phyloP scores from a whole-genome alignment of 1,284 basidiomycete species.

The Cryptococcus sp. region DNA sequence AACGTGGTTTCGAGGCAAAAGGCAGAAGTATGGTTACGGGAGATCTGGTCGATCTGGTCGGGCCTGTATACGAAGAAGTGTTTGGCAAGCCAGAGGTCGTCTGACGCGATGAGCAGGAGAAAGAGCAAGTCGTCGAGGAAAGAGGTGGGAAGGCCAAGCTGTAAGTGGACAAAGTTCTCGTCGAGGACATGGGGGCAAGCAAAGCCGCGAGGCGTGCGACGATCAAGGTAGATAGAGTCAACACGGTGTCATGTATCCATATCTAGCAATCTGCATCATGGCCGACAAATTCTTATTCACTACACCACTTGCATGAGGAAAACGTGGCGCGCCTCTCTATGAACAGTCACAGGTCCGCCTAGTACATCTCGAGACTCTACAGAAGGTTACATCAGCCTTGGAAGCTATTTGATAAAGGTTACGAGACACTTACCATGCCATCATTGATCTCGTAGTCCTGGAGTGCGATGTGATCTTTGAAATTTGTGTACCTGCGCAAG shows the following conservation, averaged over 20 bases:
- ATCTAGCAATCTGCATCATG: too few relatives aligned
- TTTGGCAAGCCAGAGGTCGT: constrained; percentile 58
- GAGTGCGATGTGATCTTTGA: constrained; percentile 92
- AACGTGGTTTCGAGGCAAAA: constrained; percentile 70
- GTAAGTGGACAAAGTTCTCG: constrained; percentile 2
- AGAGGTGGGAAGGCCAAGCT: constrained; percentile 23
- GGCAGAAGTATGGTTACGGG: constrained; percentile 84
- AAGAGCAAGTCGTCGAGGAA: constrained; percentile 7
- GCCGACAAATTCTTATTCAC: too few relatives aligned
- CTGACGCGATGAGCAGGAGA: constrained; percentile 1
- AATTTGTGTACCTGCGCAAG: constrained; percentile 75
- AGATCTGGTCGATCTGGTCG: constrained; percentile 80
- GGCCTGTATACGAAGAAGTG: constrained; percentile 69
- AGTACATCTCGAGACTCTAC: constrained; percentile 85
- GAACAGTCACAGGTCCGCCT: constrained; percentile 7
- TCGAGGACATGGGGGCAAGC: neutral
- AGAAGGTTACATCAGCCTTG: constrained; percentile 12
- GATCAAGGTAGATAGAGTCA: neutral
- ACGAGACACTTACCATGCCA: constrained; percentile 63
- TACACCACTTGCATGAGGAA: too few relatives aligned
- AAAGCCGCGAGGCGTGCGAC: neutral
- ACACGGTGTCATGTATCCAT: too few relatives aligned
- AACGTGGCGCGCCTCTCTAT: too few relatives aligned
- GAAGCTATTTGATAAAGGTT: neutral
- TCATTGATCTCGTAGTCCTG: constrained; percentile 93